phyloP scores from a whole-genome alignment of 345 rosid species.

The Lepidium africanum region DNA sequence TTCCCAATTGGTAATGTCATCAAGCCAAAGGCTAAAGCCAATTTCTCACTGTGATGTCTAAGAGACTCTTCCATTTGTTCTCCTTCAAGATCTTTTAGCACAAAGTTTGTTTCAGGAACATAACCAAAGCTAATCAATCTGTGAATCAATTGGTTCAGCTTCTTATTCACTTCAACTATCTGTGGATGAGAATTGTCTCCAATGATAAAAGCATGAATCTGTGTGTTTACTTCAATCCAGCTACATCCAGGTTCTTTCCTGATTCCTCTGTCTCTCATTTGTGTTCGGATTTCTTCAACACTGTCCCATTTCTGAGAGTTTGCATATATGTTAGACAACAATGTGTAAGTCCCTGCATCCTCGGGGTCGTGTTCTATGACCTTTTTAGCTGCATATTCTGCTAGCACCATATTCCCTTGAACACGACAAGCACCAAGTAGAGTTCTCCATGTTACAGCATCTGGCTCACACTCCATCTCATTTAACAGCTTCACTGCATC shows the following conservation, averaged over 20 bases:
- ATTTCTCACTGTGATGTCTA: constrained; percentile 57
- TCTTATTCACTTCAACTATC: constrained; percentile 32
- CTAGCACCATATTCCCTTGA: constrained; percentile 46
- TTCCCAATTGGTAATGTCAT: constrained; percentile 33
- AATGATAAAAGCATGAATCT: constrained; percentile 54
- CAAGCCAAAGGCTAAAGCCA: constrained; percentile 53
- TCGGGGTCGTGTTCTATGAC: constrained; percentile 47
- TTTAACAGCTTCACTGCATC: constrained; percentile 52
- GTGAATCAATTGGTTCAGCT: constrained; percentile 33
- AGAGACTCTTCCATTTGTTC: constrained; percentile 64
- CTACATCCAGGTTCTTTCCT: constrained; percentile 69
- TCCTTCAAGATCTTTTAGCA: constrained; percentile 61
- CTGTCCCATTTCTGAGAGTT: constrained; percentile 56
- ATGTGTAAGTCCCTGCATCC: constrained; percentile 56
- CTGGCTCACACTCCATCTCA: constrained; percentile 55
- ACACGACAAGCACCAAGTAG: constrained; percentile 62
- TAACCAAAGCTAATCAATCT: constrained; percentile 45
- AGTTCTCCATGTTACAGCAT: constrained; percentile 62
- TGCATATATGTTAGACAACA: constrained; percentile 69
- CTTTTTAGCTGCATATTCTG: constrained; percentile 51
- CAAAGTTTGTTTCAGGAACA: constrained; percentile 57
- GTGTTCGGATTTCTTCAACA: constrained; percentile 41
- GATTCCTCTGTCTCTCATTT: constrained; percentile 43
- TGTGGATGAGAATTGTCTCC: constrained; percentile 63
- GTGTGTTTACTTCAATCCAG: constrained; percentile 61